A percentile compares a stretch with the other conserved stretches of the same genome.
Conservation (phyloP, 139 green algal species). For the Chlorella sorokiniana region DNA sequence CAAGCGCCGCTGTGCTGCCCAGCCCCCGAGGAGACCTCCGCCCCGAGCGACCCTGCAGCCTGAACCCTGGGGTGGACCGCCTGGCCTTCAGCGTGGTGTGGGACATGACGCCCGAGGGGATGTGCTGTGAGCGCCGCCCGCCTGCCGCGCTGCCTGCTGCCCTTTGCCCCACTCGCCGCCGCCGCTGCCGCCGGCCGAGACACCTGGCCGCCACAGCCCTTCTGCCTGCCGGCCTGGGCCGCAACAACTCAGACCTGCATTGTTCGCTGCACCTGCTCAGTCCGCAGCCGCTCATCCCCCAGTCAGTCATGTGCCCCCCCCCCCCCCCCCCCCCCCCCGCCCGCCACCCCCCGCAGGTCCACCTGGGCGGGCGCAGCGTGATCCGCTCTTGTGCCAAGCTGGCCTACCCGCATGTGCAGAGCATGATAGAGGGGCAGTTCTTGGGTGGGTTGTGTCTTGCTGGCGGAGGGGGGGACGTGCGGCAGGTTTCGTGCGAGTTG, state of each 20-base stretch:
- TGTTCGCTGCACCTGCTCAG: too few species aligned
- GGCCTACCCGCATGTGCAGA: slow-evolving; percentile 86
- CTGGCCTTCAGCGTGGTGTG: slow-evolving; percentile 89
- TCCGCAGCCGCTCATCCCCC: not conserved
- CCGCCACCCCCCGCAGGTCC: not conserved
- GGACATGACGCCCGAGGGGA: slow-evolving; percentile 70
- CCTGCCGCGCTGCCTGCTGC: not conserved
- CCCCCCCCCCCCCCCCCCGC: not conserved
- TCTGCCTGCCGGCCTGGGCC: too few species aligned
- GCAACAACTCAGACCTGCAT: too few species aligned
- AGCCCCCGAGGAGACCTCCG: too few species aligned
- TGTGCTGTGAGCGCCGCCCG: slow-evolving; percentile 1
- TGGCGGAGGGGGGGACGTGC: not conserved
- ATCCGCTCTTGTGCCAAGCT: slow-evolving; percentile 92
- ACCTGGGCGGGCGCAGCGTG: slow-evolving; percentile 75
- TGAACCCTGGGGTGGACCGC: slow-evolving; percentile 83
- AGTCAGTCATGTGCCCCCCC: not conserved
- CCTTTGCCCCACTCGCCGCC: too few species aligned
- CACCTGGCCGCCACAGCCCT: too few species aligned
- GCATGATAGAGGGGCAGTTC: slow-evolving; percentile 87
- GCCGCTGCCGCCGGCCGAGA: too few species aligned
- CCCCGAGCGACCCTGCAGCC: slow-evolving; percentile 48
- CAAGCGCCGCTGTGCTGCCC: too few species aligned
- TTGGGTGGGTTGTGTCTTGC: not conserved
- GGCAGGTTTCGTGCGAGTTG: not conserved